Evolutionary conservation across 306 rosid genomes (phyloP), one percentile per base, ranked within the genome.

Genomic region (Vachellia collinsii): DNA sequence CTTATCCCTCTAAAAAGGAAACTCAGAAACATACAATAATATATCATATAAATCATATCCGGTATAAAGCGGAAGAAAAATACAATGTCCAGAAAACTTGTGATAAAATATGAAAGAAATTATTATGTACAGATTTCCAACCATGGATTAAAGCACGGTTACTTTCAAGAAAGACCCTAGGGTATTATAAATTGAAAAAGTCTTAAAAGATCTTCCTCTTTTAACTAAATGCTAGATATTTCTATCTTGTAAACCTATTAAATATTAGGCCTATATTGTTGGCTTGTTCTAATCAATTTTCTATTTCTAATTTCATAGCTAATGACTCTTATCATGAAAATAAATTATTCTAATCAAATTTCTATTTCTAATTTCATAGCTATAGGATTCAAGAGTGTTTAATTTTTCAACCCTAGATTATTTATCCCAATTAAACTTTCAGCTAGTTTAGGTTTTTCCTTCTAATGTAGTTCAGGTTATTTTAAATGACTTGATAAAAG

Each of bases 101-200:
- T 38, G 19, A 39, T 8, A 38, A 39, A 39, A 46, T 34, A 56
- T 37, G 41, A 64, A 39, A 42, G 16, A 56, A 56, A 56, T 64
- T 20, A 59, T 6, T 72, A 74, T 70, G 17, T 62, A 71, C 38
- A 63, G 38, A 78, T 79, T 50, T 66, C 81, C 66, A 76, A 59
- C 47, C 34, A 69, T 10, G 12, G 70, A 47, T 48, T 14, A 64
- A 64, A 62, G 41, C 68, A 62, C 41, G 14, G 10, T 9, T 62
- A n/a, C 42, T 62, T 64, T 64, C 3, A 0, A 36, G 44, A 64
- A 64, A 12, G 44, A 64, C 43, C 44, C 20, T 0, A 12, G 41
- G 44, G 44, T 16, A 34, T 34, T 64, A 13, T 3, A 62, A 62
- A 11, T 25, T 25, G 29, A 25, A 25, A 11, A 4, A 25, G 67